Evolutionary conservation across 441 rosid species (phyloP).

Genomic region (Brassica balearica): DNA sequence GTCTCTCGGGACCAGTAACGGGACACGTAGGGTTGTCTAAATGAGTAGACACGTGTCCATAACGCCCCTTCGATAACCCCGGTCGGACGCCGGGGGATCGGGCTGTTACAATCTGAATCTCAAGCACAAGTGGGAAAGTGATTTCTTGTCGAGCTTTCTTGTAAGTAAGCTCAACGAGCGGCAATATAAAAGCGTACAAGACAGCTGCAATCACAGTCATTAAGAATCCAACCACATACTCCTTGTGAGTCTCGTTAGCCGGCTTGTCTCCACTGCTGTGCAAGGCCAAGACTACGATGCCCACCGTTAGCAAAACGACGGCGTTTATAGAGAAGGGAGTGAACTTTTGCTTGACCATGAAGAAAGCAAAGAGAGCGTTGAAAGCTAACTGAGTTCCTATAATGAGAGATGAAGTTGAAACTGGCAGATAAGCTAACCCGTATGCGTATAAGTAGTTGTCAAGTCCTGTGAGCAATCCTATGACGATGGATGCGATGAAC

Average conservation of each 20-base stretch:
- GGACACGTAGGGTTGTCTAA: no score
- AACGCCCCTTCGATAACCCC: no score
- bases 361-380: slow-evolving; percentile 57
- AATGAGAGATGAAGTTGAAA: slow-evolving; percentile 60
- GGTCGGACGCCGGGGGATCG: no score
- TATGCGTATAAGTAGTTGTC: slow-evolving; percentile 57
- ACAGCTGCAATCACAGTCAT: slow-evolving; percentile 58
- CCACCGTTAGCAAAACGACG: slow-evolving; percentile 49
- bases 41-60: no score
- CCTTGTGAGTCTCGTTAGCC: slow-evolving; percentile 43
- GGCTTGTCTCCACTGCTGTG: slow-evolving; percentile 57
- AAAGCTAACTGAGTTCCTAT: slow-evolving; percentile 58
- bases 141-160: slow-evolving; percentile 64
- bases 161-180: slow-evolving; percentile 65
- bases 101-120: no score
- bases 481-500: slow-evolving; percentile 45
- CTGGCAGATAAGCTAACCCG: slow-evolving; percentile 56
- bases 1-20: no score
- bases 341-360: slow-evolving; percentile 64
- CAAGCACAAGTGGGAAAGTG: slow-evolving; percentile 63
- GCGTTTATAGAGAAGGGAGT: slow-evolving; percentile 54
- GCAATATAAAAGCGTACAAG: slow-evolving; percentile 66
- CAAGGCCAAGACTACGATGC: slow-evolving; percentile 47
- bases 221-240: slow-evolving; percentile 52
- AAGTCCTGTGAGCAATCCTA: slow-evolving; percentile 57